Evolutionary conservation across 1,284 basidiomycete species (phyloP).

Genomic region (Cryptococcus sp.): DNA sequence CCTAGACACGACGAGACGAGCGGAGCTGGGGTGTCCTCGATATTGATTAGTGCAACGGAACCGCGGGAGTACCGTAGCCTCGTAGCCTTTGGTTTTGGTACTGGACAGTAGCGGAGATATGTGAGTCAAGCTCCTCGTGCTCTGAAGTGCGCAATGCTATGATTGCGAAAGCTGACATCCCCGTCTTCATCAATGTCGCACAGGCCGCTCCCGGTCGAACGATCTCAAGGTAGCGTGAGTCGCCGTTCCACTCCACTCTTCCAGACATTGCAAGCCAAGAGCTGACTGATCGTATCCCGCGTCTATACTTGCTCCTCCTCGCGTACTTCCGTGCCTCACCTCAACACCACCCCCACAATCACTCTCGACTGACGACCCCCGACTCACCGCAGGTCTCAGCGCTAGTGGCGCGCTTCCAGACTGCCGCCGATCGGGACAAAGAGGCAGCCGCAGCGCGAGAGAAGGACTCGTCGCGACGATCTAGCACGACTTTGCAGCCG

Average conservation of each 20-base stretch:
- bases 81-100: too few relatives aligned
- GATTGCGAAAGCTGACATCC: too few relatives aligned
- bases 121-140: too few relatives aligned
- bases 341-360: not conserved
- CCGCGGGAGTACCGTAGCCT: too few relatives aligned
- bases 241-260: not conserved
- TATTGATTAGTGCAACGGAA: too few relatives aligned
- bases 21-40: too few relatives aligned
- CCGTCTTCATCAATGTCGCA: too few relatives aligned
- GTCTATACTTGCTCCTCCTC: not conserved
- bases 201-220: constrained; percentile 39
- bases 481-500: not conserved
- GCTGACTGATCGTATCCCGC: not conserved
- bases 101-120: too few relatives aligned
- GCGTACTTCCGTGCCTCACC: not conserved
- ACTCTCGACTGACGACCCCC: too few relatives aligned
- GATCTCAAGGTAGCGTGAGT: constrained; percentile 37
- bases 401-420: constrained; percentile 41
- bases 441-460: constrained; percentile 20
- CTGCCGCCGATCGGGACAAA: constrained; percentile 31
- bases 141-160: too few relatives aligned
- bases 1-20: too few relatives aligned
- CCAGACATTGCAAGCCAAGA: too few relatives aligned
- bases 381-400: constrained; percentile 29
- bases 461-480: constrained; percentile 6